A percentile compares a stretch with the other conserved stretches of the same genome.
Evolutionary conservation across 768 basidiomycete species (phyloP).

Genomic region (Phanerochaete carnosa): DNA sequence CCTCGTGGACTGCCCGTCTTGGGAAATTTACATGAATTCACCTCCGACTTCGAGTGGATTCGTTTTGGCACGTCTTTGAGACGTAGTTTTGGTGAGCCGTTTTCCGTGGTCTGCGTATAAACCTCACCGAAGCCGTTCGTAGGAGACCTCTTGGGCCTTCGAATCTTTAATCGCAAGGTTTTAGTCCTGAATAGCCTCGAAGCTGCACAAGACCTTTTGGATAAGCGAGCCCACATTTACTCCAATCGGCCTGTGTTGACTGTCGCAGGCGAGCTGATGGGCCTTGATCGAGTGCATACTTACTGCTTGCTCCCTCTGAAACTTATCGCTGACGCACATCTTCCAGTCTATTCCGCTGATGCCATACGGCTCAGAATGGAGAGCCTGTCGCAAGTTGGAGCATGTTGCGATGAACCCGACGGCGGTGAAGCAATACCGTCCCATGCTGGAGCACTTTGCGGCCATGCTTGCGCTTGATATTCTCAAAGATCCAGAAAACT

Average conservation of each 20-base stretch:
- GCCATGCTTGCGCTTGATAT: slow-evolving; percentile 12
- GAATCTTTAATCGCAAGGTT: no score
- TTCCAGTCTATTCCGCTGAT: slow-evolving; percentile 23
- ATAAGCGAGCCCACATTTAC: slow-evolving; percentile 9
- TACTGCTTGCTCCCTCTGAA: not conserved
- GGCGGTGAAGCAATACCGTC: slow-evolving; percentile 31
- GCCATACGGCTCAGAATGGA: slow-evolving; percentile 22
- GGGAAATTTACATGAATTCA: no score
- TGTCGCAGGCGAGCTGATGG: slow-evolving; percentile 36
- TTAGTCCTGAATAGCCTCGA: slow-evolving; percentile 28
- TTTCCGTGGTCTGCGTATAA: no score
- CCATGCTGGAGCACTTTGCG: slow-evolving; percentile 26
- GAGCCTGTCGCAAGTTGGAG: slow-evolving; percentile 26
- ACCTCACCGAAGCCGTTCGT: no score
- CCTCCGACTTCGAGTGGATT: no score
- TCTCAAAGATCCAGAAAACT: not conserved
- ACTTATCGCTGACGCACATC: not conserved
- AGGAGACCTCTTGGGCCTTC: no score
- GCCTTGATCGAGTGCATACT: no score
- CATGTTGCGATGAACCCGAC: slow-evolving; percentile 26
- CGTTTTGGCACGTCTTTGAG: no score
- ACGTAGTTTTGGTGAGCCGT: no score
- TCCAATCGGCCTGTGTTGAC: slow-evolving; percentile 26
- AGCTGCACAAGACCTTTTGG: slow-evolving; percentile 16
- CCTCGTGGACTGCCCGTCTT: no score